Percentiles rank a stretch among this genome's conserved stretches.
Conservation (phyloP, 352 stramenopile species). For the Phytophthora chlamydospora region DNA sequence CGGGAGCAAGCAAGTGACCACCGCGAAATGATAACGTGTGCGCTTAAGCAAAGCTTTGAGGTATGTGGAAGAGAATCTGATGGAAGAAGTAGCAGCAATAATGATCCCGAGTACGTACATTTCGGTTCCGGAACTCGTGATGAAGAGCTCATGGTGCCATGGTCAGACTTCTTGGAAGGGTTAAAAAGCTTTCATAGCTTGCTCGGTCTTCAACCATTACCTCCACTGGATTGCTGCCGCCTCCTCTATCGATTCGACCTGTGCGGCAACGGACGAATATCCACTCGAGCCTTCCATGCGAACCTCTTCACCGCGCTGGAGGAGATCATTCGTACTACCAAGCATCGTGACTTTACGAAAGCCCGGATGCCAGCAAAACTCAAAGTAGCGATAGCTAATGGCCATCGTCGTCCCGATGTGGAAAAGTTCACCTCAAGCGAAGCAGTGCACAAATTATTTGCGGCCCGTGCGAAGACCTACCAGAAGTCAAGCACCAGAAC, state of each 20-base stretch:
- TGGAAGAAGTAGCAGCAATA: conserved; percentile 2
- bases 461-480: conserved; percentile 30
- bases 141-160: conserved; percentile 9
- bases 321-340: conserved; percentile 8
- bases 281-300: conserved; percentile 19
- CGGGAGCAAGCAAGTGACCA: conserved; percentile 9
- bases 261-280: conserved; percentile 33
- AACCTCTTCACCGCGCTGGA: conserved; percentile 19
- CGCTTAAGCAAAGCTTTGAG: conserved; percentile 15
- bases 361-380: conserved; percentile 3
- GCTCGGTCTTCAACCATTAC: conserved; percentile 9
- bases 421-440: conserved; percentile 46
- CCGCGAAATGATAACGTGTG: conserved; percentile 16
- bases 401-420: conserved; percentile 36
- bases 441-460: conserved; percentile 50
- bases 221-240: conserved; percentile 35
- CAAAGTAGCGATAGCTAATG: conserved; percentile 38
- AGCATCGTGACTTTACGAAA: conserved; percentile 12
- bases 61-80: neutral
- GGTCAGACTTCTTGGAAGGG: conserved; percentile 29
- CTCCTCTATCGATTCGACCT: conserved; percentile 54
- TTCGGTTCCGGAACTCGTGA: too few species aligned
- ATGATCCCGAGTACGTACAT: neutral
- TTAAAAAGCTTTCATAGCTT: conserved; percentile 33
- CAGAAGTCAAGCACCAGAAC: neutral